Evolutionary conservation across 352 stramenopile genomes (phyloP).

Genomic region (Phytopythium montanum): DNA sequence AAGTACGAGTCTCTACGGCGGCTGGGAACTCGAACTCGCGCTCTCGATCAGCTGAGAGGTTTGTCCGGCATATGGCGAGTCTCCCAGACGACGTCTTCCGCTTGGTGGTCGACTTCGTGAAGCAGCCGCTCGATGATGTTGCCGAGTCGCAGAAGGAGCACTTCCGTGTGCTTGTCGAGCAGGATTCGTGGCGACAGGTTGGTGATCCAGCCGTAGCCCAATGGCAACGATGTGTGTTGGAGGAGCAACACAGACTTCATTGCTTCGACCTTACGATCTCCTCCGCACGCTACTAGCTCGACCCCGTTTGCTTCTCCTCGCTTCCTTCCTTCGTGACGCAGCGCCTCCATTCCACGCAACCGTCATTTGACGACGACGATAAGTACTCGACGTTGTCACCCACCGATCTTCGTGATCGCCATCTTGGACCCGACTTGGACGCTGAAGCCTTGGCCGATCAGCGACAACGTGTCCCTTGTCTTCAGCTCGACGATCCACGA

Average conservation of each 20-base stretch:
- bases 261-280: not conserved
- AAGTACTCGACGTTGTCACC: not conserved
- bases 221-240: not conserved
- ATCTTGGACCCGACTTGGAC: not conserved
- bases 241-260: not conserved
- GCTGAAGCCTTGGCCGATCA: not conserved
- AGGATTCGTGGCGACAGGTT: not conserved
- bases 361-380: not conserved
- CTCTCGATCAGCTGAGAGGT: not conserved
- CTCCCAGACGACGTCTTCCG: slow-evolving; percentile 1
- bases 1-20: not conserved
- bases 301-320: not conserved
- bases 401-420: not conserved
- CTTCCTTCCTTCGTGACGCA: not conserved
- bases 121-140: not conserved
- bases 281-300: not conserved
- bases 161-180: not conserved
- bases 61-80: not conserved
- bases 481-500: not conserved
- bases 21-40: not conserved
- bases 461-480: not conserved
- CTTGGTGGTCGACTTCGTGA: not conserved
- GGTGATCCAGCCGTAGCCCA: not conserved
- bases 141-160: slow-evolving; percentile 3
- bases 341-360: not conserved